Conservation (phyloP, 495 filamentous ascomycete species). For the Talaromyces stipitatus region DNA sequence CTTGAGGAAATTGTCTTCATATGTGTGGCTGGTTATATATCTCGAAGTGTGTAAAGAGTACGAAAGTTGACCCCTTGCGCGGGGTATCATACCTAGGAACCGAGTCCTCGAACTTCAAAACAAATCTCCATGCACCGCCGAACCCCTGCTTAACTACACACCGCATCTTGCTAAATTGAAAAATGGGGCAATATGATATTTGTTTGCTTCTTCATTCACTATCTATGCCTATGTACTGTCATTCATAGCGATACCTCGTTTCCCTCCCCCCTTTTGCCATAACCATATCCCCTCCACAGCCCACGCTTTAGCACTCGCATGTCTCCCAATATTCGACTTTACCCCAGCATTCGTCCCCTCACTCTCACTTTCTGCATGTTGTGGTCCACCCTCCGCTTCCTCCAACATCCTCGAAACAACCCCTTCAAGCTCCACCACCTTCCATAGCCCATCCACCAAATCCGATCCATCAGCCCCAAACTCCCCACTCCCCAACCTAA, state of each 20-base stretch:
- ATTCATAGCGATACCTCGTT: constrained; percentile 34
- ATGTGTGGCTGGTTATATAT: too few relatives aligned
- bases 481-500: constrained; percentile 69
- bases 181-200: not conserved
- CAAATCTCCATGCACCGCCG: too few relatives aligned
- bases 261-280: constrained; percentile 70
- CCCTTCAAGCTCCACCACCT: constrained; percentile 64
- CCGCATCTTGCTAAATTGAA: too few relatives aligned
- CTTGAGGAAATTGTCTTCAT: not conserved
- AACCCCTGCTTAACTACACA: too few relatives aligned
- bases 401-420: constrained; percentile 66
- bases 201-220: too few relatives aligned
- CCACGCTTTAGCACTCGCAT: constrained; percentile 65
- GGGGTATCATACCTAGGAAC: too few relatives aligned
- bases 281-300: constrained; percentile 89
- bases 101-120: too few relatives aligned
- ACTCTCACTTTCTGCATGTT: constrained; percentile 27
- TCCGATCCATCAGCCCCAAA: constrained; percentile 59
- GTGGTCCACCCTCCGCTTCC: constrained; percentile 49
- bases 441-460: constrained; percentile 61
- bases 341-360: constrained; percentile 15
- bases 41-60: too few relatives aligned
- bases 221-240: not conserved
- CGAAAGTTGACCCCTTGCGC: too few relatives aligned
- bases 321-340: constrained; percentile 30